Percentiles rank a stretch among this genome's conserved stretches.
phyloP scores from a whole-genome alignment of 768 basidiomycete species.

The Tubosaeta brunneosetosa region DNA sequence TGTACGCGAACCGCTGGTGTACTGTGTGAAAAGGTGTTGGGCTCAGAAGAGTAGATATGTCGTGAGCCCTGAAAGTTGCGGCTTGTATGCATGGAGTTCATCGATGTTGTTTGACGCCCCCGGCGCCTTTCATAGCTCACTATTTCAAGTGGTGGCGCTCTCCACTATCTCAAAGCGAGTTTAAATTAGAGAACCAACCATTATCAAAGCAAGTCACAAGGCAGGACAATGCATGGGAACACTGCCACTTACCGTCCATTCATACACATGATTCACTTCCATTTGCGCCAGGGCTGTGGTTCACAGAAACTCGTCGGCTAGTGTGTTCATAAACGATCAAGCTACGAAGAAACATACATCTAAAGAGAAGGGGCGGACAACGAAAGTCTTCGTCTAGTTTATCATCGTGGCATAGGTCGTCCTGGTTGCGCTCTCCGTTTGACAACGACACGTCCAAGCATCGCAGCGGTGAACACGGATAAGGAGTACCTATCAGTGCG shows the following conservation, averaged over 20 bases:
- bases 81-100: constrained; percentile 2
- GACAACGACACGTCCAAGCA: constrained; percentile 68
- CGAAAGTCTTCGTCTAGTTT: not conserved
- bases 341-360: not conserved
- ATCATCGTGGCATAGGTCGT: constrained; percentile 54
- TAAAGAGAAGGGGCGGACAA: constrained; percentile 1
- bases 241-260: constrained; percentile 10
- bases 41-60: constrained; percentile 4
- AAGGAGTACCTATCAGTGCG: constrained; percentile 70
- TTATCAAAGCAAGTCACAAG: constrained; percentile 8
- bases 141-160: constrained; percentile 4
- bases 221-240: constrained; percentile 6
- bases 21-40: not conserved
- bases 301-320: not conserved
- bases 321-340: not conserved
- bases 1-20: not conserved
- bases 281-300: constrained; percentile 1
- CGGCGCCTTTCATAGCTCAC: constrained; percentile 5
- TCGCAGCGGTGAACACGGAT: constrained; percentile 76
- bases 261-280: not conserved
- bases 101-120: not conserved
- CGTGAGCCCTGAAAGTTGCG: not conserved
- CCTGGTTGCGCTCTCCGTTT: constrained; percentile 48
- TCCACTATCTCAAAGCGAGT: constrained; percentile 4
- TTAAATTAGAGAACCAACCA: not conserved